Percentiles rank a stretch among this genome's conserved stretches.
Conservation (phyloP, 176 grass and related monocot genomes). For the Bolboschoenus planiculmis region DNA sequence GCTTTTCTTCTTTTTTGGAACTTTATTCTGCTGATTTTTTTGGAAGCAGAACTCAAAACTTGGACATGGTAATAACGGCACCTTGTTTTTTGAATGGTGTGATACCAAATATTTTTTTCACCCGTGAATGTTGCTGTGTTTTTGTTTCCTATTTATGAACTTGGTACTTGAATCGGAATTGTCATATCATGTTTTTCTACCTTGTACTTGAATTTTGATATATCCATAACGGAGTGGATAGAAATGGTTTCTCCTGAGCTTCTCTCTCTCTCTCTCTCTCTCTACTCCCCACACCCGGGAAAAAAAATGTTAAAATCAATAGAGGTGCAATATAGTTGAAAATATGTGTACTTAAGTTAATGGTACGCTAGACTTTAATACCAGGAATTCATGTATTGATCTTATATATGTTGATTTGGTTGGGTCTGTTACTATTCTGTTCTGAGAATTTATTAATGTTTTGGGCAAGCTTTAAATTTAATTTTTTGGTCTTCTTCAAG, state of each 20-base stretch:
- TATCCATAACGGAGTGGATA: background rate
- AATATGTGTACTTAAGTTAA: background rate
- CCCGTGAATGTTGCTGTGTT: background rate
- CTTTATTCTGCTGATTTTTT: conserved; percentile 20
- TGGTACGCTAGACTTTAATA: background rate
- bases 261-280: background rate
- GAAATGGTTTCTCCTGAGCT: too few species aligned
- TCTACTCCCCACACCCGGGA: too few species aligned
- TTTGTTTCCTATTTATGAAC: background rate
- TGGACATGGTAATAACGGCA: conserved; percentile 15
- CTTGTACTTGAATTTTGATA: background rate
- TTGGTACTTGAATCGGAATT: background rate
- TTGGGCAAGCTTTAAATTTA: background rate
- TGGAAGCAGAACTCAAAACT: conserved; percentile 15
- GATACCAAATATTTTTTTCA: conserved; percentile 8
- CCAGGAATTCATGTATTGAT: background rate
- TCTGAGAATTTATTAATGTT: background rate
- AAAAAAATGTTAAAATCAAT: too few species aligned
- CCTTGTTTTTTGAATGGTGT: conserved; percentile 27
- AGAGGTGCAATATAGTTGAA: background rate
- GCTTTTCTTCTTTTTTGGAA: conserved; percentile 4
- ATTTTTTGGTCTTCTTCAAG: background rate
- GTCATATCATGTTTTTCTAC: background rate
- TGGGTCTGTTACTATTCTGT: background rate
- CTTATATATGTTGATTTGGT: background rate